Evolutionary conservation across 2,329 filamentous ascomycete species (phyloP), one percentile per base, ranked within the genome.

Genomic region (Alternaria sp.): DNA sequence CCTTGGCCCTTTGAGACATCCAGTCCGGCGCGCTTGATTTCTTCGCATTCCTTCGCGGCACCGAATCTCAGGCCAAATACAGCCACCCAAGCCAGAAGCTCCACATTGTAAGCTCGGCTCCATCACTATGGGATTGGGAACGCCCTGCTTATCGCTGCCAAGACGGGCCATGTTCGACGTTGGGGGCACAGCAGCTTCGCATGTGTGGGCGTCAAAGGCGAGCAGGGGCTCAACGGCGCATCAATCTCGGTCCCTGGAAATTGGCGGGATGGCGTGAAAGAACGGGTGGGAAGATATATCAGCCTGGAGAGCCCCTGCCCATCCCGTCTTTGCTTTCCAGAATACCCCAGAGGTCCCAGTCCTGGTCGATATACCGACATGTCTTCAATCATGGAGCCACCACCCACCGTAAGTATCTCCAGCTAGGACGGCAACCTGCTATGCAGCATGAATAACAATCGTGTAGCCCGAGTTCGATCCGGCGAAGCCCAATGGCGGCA

Each of bases 401-500:
- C 69, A 62, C 51, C 62, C 9, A 52, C 62, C 47, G 71, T 74
- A 49, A 66, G 71, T 67, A 26, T 15, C 9, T 11, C 5, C n/a
- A 59, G 13, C 40, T 54, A 17, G 5, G 30, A 5, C 26, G 3
- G 15, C 15, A 36, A 23, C 15, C 26, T 15, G 3, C 43, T 12
- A 23, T 25, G n/a, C 13, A 36, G 19, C 19, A 32, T 3, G 46
- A 28, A 43, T 64, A 15, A 66, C 19, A 59, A 32, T 21, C 9
- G 19, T 11, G 40, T 52, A 80, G 78, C 82, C 82, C 9, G 79
- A 77, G 55, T 84, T 74, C 66, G 72, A 83, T 62, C 68, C 77
- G 19, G 68, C 79, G 23, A 72, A 80, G 57, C 86, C 87, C 19
- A 83, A 83, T 65, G 87, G 87, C 36, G 87, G 87, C 58, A 81